Evolutionary conservation across 176 grass and related monocot genomes (phyloP), one percentile per base, ranked within the genome.

Genomic region (Zea luxurians): DNA sequence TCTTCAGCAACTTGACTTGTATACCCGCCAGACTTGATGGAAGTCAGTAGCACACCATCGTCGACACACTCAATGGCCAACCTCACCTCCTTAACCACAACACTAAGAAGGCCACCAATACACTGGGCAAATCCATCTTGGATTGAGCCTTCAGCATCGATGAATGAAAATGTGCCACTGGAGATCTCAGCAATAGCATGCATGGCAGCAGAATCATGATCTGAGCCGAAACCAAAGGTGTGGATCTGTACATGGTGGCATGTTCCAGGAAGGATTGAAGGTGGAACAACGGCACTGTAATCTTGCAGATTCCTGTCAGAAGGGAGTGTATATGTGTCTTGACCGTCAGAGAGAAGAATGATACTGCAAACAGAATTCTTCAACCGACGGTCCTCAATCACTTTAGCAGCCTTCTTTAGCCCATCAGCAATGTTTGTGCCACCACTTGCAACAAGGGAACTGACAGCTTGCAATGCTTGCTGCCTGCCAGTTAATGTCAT

Each of bases 381-480:
- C 27, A 64, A 48, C 37, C 70, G 86, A 1, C 96, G 92, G 2
- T 95, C 88, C 36, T 90, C 83, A 0, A 95, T 76, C 61, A 99
- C 90, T 69, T 92, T 95, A 59, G 83, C 87, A 48, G 75, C 96
- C 68, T 85, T 92, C 64, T 67, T 86, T 34, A 99, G 62, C 37
- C 92, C 96, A 8, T 92, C 92, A n/a, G 88, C 85, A 75, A 99
- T 99, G 78, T 99, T 99, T 35, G 96, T 99, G 2, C 92, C 92
- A 36, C 96, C 96, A 54, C 81, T 83, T 45, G 92, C 64, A 50
- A 45, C 76, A 71, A 99, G 83, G 15, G 88, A 91, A 63, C 86
- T 87, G 59, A 95, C 86, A 47, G 88, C 87, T 61, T 77, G 88
- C 78, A 92, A 52, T 8, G 92, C 88, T 67, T 83, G 60, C 67